Base-by-base conservation (phyloP, 2,329 filamentous ascomycete genomes). In the Colletotrichum paranaense region DNA sequence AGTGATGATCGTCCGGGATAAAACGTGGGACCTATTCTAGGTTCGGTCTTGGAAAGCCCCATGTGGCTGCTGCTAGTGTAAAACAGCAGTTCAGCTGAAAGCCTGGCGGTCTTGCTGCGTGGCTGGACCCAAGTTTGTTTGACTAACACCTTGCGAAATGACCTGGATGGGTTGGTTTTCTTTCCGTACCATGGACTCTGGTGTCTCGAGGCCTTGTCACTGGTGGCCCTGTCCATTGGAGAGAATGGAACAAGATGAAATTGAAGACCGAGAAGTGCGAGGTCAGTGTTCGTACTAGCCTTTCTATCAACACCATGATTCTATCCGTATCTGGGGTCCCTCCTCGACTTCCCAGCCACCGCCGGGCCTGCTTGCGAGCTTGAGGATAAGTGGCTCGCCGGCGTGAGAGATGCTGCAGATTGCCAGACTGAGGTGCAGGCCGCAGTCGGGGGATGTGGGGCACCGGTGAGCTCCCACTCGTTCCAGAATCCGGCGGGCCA, bases 401-500 rank as follows among this genome's bases (percentile, higher is more conserved):
- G 42, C 30, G 57, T 65, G 22, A 30, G 35, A 55, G 49, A 30
- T 24, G 46, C 42, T 65, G 64, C 58, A 59, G 7, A 42, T 12
- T 35, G 32, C 32, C 32, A 35, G 32, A 12, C 32, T 35, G 32
- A 12, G 32, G 38, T 42, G 38, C 38, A 42, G 38, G 3, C 38
- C 59, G 58, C 58, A 59, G 7, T 32, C 9, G n/a, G 16, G 70
- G 24, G 57, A 38, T 16, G 26, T 26, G n/a, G 38, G 49, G 63
- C 63, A 71, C 63, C 68, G 62, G 64, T 53, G 57, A 68, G 52
- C 58, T 68, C 56, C 60, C 59, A 60, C 52, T 56, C 38, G 67
- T 66, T 71, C 71, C 67, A 66, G 67, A 60, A 66, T 73, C 60
- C 60, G 42, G 56, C 67, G 49, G 46, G n/a, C 71, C 71, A 73